phyloP scores from a whole-genome alignment of 2,329 filamentous ascomycete species.

The Colletotrichum filicis region DNA sequence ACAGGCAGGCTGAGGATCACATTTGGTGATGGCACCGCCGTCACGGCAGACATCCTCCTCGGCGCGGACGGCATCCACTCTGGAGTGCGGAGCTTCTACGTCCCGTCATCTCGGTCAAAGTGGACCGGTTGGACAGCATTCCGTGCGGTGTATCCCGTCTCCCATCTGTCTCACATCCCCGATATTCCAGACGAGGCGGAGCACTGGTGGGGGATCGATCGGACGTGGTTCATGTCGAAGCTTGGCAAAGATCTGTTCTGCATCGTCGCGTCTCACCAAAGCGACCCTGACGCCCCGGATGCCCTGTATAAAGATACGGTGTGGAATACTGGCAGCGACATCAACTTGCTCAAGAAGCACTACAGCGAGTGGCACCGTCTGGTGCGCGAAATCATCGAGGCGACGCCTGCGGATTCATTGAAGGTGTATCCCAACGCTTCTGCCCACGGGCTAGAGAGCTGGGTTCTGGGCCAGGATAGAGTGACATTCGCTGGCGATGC shows the following conservation, averaged over 20 bases:
- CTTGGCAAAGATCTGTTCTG: slow-evolving; percentile 55
- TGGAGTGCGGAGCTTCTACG: slow-evolving; percentile 54
- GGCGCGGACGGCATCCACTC: slow-evolving; percentile 66
- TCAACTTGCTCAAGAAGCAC: slow-evolving; percentile 48
- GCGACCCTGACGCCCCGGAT: slow-evolving; percentile 46
- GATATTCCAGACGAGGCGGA: slow-evolving; percentile 53
- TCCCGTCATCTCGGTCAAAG: slow-evolving; percentile 49
- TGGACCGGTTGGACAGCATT: slow-evolving; percentile 58
- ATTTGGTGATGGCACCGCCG: slow-evolving; percentile 59
- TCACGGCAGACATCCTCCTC: slow-evolving; percentile 58
- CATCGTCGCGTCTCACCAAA: slow-evolving; percentile 53
- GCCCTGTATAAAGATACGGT: slow-evolving; percentile 42
- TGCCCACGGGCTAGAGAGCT: slow-evolving; percentile 50
- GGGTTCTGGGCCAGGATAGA: slow-evolving; percentile 49
- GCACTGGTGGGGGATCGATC: slow-evolving; percentile 55
- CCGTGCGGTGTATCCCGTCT: slow-evolving; percentile 55
- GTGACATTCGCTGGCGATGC: slow-evolving; percentile 53
- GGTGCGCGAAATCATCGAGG: slow-evolving; percentile 51
- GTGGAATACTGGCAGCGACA: slow-evolving; percentile 52
- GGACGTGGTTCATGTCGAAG: slow-evolving; percentile 55
- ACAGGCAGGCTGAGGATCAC: slow-evolving; percentile 46
- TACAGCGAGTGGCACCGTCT: slow-evolving; percentile 55
- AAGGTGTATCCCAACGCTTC: slow-evolving; percentile 55
- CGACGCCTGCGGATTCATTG: slow-evolving; percentile 47
- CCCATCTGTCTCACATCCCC: slow-evolving; percentile 50